Percentiles rank a stretch among this genome's conserved stretches.
Conservation (phyloP, 495 filamentous ascomycete species). For the Hypoxylon intermedium region DNA sequence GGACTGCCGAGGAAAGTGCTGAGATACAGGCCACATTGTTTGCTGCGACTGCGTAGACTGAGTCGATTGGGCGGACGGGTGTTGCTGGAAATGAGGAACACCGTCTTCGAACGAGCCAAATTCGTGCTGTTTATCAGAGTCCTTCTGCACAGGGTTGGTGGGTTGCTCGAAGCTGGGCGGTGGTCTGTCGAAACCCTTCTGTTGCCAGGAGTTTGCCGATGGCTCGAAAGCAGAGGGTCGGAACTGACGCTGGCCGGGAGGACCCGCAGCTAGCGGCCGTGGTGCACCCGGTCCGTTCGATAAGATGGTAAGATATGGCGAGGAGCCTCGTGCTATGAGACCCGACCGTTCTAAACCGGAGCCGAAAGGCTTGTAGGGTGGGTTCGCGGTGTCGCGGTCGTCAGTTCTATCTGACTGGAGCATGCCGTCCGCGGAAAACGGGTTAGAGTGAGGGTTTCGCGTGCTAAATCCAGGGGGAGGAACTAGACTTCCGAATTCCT, state of each 20-base stretch:
- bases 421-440: too few species aligned
- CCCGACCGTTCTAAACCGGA: conserved; percentile 1
- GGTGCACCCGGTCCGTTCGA: conserved; percentile 47
- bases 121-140: conserved; percentile 30
- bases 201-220: too few species aligned
- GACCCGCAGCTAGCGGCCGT: conserved; percentile 55
- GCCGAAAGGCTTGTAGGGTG: conserved; percentile 1
- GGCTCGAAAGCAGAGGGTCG: conserved; percentile 41
- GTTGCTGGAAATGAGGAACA: conserved; percentile 9
- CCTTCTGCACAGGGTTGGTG: conserved; percentile 2
- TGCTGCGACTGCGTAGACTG: not conserved
- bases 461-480: not conserved
- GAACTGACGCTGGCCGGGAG: conserved; percentile 54
- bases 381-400: conserved; percentile 8
- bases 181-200: too few species aligned
- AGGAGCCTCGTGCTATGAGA: conserved; percentile 3
- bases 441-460: too few species aligned
- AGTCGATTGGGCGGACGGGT: not conserved
- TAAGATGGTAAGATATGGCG: conserved; percentile 37
- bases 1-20: conserved; percentile 5
- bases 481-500: conserved; percentile 5
- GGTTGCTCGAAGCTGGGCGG: conserved; percentile 4
- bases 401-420: conserved; percentile 17
- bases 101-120: conserved; percentile 31
- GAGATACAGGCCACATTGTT: conserved; percentile 1